Base-by-base conservation (phyloP, 1,139 yeast species). In the Geotrichum europaeum region DNA sequence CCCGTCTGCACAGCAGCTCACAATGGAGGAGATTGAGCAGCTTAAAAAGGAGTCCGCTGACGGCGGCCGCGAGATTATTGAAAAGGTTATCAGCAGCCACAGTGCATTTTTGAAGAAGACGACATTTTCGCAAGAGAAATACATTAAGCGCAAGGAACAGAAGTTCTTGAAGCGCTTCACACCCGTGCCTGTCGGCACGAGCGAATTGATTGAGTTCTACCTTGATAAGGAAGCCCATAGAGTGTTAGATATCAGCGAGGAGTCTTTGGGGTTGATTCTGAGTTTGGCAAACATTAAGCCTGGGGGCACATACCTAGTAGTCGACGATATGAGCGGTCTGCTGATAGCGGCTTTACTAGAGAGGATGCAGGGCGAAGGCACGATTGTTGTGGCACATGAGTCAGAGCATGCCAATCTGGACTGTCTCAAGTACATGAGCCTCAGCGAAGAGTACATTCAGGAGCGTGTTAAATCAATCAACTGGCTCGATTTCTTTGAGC, bases 241-340 rank as follows among this genome's bases (percentile, higher is more conserved):
- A 66, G 85, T 89, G n/a, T 77, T 87, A 73, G 96, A 89, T 68
- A 77, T 94, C 79, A 88, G 96, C 66, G 86, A 86, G 63, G 99
- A 94, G 73, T 79, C 92, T 1, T 72, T 94, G 53, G 97, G 95
- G 0, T 76, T 87, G 72, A 75, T 90, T 68, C 75, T 94, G 75
- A 85, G 85, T 63, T 79, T 87, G 66, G 96, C 86, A 1, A 91
- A 94, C 70, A 83, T 94, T 25, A 83, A 86, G 67, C 92, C 96
- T 0, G 96, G 96, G 10, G 98, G 99, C 0, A 84, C 81, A 61
- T 95, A 94, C 70, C 77, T 94, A 43, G 86, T 94, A 5, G 80
- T 90, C 60, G 99, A 94, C 71, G 99, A 94, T 69, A 87, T 96
- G 32, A 91, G 96, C 36, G 97, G 98, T 1, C 79, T 92, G 22